phyloP scores from a whole-genome alignment of 2,329 filamentous ascomycete species.

The Venturia nashicola region DNA sequence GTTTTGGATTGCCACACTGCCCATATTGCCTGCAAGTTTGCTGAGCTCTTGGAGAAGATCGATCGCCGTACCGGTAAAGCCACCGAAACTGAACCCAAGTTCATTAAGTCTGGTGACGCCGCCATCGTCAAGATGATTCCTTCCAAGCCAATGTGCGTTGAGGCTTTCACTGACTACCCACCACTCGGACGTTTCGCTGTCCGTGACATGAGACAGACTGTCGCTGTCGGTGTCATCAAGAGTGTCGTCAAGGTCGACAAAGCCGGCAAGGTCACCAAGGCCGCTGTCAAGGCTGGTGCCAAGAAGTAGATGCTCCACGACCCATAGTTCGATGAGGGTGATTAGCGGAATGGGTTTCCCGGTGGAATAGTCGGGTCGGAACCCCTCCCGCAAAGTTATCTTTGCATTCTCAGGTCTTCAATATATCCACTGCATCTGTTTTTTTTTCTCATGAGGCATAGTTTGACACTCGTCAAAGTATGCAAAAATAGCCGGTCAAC shows the following conservation, averaged over 20 bases:
- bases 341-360: not conserved
- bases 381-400: not conserved
- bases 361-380: not conserved
- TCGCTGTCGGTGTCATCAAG: conserved; percentile 94
- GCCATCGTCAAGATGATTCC: conserved; percentile 99
- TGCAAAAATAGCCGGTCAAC: not conserved
- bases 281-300: conserved; percentile 21
- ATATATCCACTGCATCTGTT: conserved; percentile 4
- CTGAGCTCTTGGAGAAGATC: conserved; percentile 99
- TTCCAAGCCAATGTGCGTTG: conserved; percentile 99
- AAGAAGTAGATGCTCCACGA: conserved; percentile 10
- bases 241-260: conserved; percentile 54
- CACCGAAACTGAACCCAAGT: conserved; percentile 84
- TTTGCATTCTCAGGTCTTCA: conserved; percentile 8
- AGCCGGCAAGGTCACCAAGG: conserved; percentile 40
- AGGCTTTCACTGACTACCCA: conserved; percentile 99
- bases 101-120: conserved; percentile 99
- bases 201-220: conserved; percentile 83
- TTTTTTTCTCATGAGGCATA: not conserved
- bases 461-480: not conserved
- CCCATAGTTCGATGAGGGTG: conserved; percentile 2
- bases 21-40: conserved; percentile 99
- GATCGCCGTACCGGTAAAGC: conserved; percentile 99
- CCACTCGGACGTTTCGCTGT: conserved; percentile 99
- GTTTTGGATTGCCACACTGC: conserved; percentile 99